phyloP scores from a whole-genome alignment of 768 basidiomycete species.

The Macrocybe gigantea region DNA sequence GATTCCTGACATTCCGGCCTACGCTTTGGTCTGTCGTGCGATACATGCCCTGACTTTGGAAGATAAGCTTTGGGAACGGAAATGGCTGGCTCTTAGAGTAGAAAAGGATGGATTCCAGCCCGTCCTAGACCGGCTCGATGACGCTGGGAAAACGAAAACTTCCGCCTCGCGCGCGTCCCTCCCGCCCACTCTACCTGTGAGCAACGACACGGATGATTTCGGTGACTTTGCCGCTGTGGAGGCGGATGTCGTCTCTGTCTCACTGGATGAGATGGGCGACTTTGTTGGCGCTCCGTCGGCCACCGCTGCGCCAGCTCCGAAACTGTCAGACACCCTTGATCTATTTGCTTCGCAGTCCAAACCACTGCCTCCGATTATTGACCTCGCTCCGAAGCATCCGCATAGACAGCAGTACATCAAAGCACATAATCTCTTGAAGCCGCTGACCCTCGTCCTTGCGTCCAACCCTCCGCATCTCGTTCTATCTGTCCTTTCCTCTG shows the following conservation, averaged over 20 bases:
- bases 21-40: conserved; percentile 62
- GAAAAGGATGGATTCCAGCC: conserved; percentile 35
- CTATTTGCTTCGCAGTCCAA: neutral
- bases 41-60: conserved; percentile 58
- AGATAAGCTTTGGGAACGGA: conserved; percentile 72
- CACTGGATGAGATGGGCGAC: conserved; percentile 14
- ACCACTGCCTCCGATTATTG: neutral
- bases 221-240: conserved; percentile 13
- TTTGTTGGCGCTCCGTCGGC: conserved; percentile 20
- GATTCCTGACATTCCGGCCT: conserved; percentile 74
- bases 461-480: conserved; percentile 61
- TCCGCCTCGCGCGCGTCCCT: neutral
- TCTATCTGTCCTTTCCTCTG: conserved; percentile 49
- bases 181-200: conserved; percentile 3
- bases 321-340: neutral
- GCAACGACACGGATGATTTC: conserved; percentile 13
- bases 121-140: conserved; percentile 59
- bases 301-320: conserved; percentile 10
- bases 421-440: conserved; percentile 58
- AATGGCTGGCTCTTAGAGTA: conserved; percentile 59
- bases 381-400: conserved; percentile 10
- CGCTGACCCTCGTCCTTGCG: conserved; percentile 47
- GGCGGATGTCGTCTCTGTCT: conserved; percentile 2
- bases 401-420: conserved; percentile 44
- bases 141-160: conserved; percentile 31